These are phyloP conservation scores for Sporothrix globosa DNA, from an alignment of 2,329 filamentous ascomycete genomes.

Conservation along the genomic window DNA sequence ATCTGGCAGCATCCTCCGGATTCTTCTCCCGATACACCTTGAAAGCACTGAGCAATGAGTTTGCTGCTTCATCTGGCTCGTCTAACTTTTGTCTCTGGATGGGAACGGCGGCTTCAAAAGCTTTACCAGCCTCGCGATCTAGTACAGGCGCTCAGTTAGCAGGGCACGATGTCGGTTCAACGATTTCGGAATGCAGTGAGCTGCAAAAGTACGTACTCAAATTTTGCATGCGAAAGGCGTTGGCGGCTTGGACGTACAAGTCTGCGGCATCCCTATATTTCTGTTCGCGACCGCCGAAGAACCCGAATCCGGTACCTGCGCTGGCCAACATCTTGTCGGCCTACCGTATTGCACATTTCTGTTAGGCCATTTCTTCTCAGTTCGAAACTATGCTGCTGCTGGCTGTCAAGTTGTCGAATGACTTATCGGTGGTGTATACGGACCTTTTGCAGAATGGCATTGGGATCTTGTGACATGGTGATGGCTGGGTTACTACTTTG, in stretches of 20 bases:
- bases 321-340: constrained; percentile 81
- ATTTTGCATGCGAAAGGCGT: constrained; percentile 87
- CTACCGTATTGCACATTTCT: constrained; percentile 50
- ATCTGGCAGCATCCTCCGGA: constrained; percentile 79
- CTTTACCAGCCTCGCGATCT: constrained; percentile 84
- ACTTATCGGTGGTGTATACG: constrained; percentile 32
- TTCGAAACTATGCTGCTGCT: background rate
- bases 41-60: constrained; percentile 86
- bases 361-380: background rate
- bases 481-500: background rate
- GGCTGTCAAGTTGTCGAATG: background rate
- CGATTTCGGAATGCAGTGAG: background rate
- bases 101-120: constrained; percentile 83
- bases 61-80: constrained; percentile 90
- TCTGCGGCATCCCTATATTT: constrained; percentile 91
- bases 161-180: background rate
- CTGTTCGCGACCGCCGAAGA: constrained; percentile 84
- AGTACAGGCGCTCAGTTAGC: background rate
- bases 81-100: constrained; percentile 81
- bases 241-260: constrained; percentile 83
- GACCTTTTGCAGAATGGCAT: constrained; percentile 78
- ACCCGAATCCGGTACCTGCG: constrained; percentile 79
- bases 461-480: constrained; percentile 62
- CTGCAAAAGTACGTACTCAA: constrained; percentile 60
- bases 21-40: constrained; percentile 89